Conservation (phyloP, 768 basidiomycete genomes). For the Hysterangium stoloniferum region DNA sequence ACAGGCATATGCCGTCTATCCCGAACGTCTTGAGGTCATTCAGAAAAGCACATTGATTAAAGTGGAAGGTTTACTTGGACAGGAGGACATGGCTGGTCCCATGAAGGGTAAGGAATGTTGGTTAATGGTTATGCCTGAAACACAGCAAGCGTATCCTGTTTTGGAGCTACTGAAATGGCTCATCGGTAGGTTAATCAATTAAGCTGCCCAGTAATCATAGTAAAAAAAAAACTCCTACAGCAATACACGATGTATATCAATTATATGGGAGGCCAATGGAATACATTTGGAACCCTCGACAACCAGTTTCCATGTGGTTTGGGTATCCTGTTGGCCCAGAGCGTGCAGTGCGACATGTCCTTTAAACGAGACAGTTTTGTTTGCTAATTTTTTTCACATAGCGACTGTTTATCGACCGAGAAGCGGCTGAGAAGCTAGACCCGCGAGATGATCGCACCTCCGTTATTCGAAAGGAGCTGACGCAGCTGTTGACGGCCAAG, state of each 20-base stretch:
- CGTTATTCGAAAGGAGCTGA: constrained; percentile 51
- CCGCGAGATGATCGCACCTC: constrained; percentile 74
- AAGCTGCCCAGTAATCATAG: neutral
- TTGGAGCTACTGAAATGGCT: constrained; percentile 90
- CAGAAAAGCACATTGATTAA: constrained; percentile 86
- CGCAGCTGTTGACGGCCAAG: constrained; percentile 53
- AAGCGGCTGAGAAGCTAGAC: constrained; percentile 69
- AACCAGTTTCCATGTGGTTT: constrained; percentile 82
- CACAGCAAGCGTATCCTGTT: constrained; percentile 23
- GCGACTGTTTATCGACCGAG: constrained; percentile 84
- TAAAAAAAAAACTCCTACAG: constrained; percentile 28
- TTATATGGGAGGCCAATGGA: constrained; percentile 82
- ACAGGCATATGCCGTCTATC: constrained; percentile 92
- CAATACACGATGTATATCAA: constrained; percentile 77
- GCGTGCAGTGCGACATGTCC: constrained; percentile 57
- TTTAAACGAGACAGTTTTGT: neutral
- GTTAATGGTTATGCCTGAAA: constrained; percentile 86
- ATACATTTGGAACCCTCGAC: constrained; percentile 87
- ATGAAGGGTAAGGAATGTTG: constrained; percentile 76
- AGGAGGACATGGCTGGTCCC: constrained; percentile 59
- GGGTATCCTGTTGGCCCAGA: constrained; percentile 83
- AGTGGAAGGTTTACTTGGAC: constrained; percentile 76
- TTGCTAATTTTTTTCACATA: constrained; percentile 26
- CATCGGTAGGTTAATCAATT: constrained; percentile 51
- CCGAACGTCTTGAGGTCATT: constrained; percentile 90